Percentiles rank a stretch among this genome's conserved stretches.
Evolutionary conservation across 2,329 filamentous ascomycete species (phyloP).

Genomic region (Penicillium sp.): DNA sequence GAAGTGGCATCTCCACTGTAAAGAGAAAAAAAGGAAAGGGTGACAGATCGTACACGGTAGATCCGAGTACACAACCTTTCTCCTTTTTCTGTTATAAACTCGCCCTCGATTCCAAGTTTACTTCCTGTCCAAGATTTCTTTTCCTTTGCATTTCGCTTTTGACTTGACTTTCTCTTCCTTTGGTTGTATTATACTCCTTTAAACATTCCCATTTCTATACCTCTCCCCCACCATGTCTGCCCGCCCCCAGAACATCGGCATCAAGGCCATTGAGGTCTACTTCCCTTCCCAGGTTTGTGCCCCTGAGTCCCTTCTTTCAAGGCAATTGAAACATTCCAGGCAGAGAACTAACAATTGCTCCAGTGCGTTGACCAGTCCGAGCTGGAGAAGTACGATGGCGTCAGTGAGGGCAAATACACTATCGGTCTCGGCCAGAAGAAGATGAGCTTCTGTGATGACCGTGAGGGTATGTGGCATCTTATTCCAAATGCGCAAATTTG

Average conservation of each 20-base stretch:
- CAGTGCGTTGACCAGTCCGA: constrained; percentile 82
- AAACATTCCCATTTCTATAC: constrained; percentile 7
- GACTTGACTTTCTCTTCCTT: constrained; percentile 2
- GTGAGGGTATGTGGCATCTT: constrained; percentile 63
- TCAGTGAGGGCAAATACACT: constrained; percentile 80
- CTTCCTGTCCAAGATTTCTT: background rate
- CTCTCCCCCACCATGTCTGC: constrained; percentile 60
- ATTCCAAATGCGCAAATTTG: constrained; percentile 5
- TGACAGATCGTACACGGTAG: constrained; percentile 31
- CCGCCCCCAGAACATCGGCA: constrained; percentile 83
- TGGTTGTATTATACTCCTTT: constrained; percentile 4
- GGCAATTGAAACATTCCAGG: background rate
- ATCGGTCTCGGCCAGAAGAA: constrained; percentile 88
- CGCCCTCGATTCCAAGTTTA: background rate
- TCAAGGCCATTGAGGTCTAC: constrained; percentile 90
- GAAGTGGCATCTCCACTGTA: constrained; percentile 1
- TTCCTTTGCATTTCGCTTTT: background rate
- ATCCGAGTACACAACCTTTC: constrained; percentile 27
- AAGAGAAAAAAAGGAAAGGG: constrained; percentile 15
- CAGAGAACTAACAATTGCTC: constrained; percentile 11
- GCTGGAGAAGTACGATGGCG: constrained; percentile 84
- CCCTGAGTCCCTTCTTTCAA: background rate
- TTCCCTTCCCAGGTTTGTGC: constrained; percentile 77
- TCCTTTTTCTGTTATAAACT: constrained; percentile 14
- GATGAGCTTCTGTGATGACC: constrained; percentile 90